Evolutionary conservation across 2,329 filamentous ascomycete species (phyloP).

Genomic region (Phoma sp.): DNA sequence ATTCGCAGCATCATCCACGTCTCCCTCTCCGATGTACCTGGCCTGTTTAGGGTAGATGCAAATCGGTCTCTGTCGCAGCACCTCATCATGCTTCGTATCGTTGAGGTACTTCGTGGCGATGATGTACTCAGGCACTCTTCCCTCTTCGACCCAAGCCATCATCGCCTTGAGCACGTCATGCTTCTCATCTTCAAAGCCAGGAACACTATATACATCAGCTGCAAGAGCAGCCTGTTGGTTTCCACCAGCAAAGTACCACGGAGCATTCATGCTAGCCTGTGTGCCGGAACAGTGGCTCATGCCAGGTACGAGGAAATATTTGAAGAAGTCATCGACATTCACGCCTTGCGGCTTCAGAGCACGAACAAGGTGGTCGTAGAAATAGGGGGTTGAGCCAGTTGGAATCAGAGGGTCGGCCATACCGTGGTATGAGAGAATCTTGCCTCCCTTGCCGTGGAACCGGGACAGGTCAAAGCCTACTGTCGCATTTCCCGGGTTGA

Average conservation of each 20-base stretch:
- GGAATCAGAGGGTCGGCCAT: slow-evolving; percentile 58
- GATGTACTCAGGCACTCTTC: slow-evolving; percentile 49
- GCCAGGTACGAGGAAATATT: slow-evolving; percentile 55
- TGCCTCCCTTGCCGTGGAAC: slow-evolving; percentile 54
- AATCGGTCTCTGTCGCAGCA: slow-evolving; percentile 41
- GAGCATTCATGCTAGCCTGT: slow-evolving; percentile 45
- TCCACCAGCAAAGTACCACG: slow-evolving; percentile 56
- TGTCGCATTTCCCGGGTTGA: slow-evolving; percentile 59
- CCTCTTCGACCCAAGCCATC: slow-evolving; percentile 55
- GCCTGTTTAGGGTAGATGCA: slow-evolving; percentile 47
- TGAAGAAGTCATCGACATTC: slow-evolving; percentile 51
- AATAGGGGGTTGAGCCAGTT: slow-evolving; percentile 60
- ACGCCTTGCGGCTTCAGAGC: slow-evolving; percentile 46
- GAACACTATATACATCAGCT: slow-evolving; percentile 30
- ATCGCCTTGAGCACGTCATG: slow-evolving; percentile 57
- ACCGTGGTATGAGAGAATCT: slow-evolving; percentile 54
- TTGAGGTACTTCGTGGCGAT: slow-evolving; percentile 40
- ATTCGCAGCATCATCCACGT: slow-evolving; percentile 31
- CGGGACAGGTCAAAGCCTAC: slow-evolving; percentile 58
- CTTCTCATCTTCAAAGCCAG: slow-evolving; percentile 45
- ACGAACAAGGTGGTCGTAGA: slow-evolving; percentile 56
- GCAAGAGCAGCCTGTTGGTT: slow-evolving; percentile 19
- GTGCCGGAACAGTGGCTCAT: slow-evolving; percentile 55
- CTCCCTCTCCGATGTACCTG: slow-evolving; percentile 38
- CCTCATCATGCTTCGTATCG: slow-evolving; percentile 28